A percentile compares a stretch with the other conserved stretches of the same genome.
phyloP scores from a whole-genome alignment of 2,329 filamentous ascomycete species.

The Paecilomyces sp. region DNA sequence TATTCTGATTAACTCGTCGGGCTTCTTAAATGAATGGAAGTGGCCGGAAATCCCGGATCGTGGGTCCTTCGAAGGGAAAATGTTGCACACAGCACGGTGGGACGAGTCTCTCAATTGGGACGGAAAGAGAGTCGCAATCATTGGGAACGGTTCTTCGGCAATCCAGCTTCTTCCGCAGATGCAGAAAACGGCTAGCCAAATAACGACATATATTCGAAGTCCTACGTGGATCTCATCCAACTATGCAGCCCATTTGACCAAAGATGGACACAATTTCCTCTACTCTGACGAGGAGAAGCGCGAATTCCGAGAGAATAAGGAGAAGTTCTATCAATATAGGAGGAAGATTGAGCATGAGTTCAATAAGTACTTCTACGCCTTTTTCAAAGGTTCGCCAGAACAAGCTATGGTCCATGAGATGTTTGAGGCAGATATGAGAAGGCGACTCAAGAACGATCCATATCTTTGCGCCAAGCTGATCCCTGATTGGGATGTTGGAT shows the following conservation, averaged over 20 bases:
- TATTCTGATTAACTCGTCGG: slow-evolving; percentile 19
- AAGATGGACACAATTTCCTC: not conserved
- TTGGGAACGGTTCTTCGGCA: slow-evolving; percentile 17
- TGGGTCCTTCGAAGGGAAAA: slow-evolving; percentile 24
- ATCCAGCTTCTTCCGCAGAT: slow-evolving; percentile 11
- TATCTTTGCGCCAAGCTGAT: slow-evolving; percentile 27
- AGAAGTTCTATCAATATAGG: not conserved
- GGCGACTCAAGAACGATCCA: not conserved
- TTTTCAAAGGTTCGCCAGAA: not conserved
- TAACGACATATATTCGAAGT: not conserved
- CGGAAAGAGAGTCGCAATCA: slow-evolving; percentile 16
- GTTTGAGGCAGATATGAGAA: not conserved
- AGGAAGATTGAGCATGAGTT: not conserved
- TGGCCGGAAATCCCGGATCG: slow-evolving; percentile 26
- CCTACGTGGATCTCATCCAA: not conserved
- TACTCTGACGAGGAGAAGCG: not conserved
- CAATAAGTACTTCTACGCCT: not conserved
- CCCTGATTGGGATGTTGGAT: slow-evolving; percentile 53
- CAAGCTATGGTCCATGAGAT: not conserved
- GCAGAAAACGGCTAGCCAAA: not conserved
- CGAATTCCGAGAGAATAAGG: not conserved
- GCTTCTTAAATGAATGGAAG: slow-evolving; percentile 17
- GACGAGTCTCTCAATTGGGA: slow-evolving; percentile 18
- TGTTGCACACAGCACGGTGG: slow-evolving; percentile 25
- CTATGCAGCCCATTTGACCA: not conserved